Evolutionary conservation across 257 asterid species (phyloP), one percentile per base, ranked within the genome.

Genomic region (Linaria vulgaris): DNA sequence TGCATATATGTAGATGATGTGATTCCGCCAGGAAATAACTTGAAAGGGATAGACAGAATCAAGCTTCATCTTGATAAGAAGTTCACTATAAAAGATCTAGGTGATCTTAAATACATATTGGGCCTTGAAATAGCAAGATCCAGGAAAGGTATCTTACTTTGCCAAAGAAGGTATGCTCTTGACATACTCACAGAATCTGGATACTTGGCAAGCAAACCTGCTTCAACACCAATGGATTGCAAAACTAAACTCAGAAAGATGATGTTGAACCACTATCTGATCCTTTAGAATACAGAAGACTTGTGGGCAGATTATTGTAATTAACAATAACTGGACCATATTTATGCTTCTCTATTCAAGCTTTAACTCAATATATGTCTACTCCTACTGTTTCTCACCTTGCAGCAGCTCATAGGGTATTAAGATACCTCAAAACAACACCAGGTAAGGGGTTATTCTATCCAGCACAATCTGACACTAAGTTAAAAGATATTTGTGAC

Each of bases 71-170:
- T 50, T 21, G 17, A 50, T 50, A 9, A 4, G 19, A 3, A 50
- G 12, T 50, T 50, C 12, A 50, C 56, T 3, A 50, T 50, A n/a
- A 50, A 50, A 50, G 25, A 10, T 50, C 56, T 50, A 10, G 56
- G 56, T n/a, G 12, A 50, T 5, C 56, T 50, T 19, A 50, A 50
- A 20, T 50, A 50, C 19, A 50, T n/a, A 4, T 12, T 50, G 19
- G 56, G 56, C 3, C 22, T 50, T 50, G 56, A 50, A 20, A 50
- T 50, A 10, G 56, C 56, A 16, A 16, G 56, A 5, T 50, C 56
- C 5, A 4, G 8, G 4, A 5, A 14, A 50, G 56, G 56, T n/a
- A 7, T 50, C 19, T 13, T 12, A 10, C 3, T 50, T 2, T 50
- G 24, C 6, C 24, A 50, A 16, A 50, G 56, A 17, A 50, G 19